phyloP scores from a whole-genome alignment of 345 rosid species.

The Euphorbia peplus region DNA sequence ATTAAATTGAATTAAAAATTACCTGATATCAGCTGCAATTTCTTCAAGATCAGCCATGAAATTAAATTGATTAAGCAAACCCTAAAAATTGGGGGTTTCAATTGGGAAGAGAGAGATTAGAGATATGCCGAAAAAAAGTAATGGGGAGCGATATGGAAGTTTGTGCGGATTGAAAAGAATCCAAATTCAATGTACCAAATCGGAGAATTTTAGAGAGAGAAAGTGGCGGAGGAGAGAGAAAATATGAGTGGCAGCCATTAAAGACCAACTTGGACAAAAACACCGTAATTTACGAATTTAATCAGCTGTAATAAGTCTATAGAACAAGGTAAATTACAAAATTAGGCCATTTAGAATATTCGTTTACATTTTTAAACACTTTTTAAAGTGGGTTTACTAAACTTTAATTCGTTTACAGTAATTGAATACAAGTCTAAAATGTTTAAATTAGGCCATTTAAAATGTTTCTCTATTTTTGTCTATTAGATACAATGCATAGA shows the following conservation, averaged over 20 bases:
- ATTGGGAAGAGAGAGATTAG: neutral
- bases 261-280: neutral
- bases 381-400: too few relatives aligned
- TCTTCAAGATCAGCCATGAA: constrained; percentile 50
- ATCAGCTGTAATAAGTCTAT: neutral
- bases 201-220: neutral
- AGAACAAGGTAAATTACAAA: too few relatives aligned
- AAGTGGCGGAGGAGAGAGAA: neutral
- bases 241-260: constrained; percentile 1
- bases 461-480: too few relatives aligned
- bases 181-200: constrained; percentile 10
- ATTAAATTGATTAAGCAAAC: neutral
- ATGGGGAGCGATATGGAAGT: neutral
- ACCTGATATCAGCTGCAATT: constrained; percentile 53
- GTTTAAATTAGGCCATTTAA: too few relatives aligned
- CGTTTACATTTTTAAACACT: too few relatives aligned
- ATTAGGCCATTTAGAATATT: too few relatives aligned
- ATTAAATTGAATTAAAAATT: neutral
- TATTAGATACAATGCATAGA: too few relatives aligned
- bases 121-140: neutral
- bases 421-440: too few relatives aligned
- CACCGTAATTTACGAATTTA: neutral
- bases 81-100: constrained; percentile 5
- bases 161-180: neutral
- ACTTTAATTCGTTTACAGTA: too few relatives aligned